Percentiles rank a stretch among this genome's conserved stretches.
Conservation (phyloP, 2,329 filamentous ascomycete genomes). For the Stachybotrys elegans region DNA sequence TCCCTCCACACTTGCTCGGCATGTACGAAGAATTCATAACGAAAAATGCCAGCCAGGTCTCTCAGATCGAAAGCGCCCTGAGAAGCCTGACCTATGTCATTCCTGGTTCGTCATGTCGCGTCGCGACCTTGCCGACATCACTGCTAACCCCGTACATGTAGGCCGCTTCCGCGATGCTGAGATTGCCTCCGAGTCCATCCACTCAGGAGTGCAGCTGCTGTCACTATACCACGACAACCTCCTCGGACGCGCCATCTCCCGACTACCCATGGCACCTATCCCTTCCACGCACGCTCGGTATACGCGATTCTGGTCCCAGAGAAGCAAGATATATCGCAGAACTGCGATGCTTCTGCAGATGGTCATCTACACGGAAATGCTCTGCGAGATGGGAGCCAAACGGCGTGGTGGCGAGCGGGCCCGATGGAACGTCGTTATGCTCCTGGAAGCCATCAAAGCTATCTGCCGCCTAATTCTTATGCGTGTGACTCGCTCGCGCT, state of each 20-base stretch:
- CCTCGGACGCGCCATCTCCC: conserved; percentile 60
- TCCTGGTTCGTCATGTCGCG: conserved; percentile 55
- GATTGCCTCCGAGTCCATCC: conserved; percentile 86
- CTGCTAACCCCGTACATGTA: conserved; percentile 26
- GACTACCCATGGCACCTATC: conserved; percentile 48
- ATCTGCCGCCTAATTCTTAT: conserved; percentile 76
- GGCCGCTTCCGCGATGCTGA: conserved; percentile 88
- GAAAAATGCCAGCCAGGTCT: conserved; percentile 89
- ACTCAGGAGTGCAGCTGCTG: conserved; percentile 83
- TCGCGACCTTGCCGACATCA: too few species aligned
- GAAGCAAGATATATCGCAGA: conserved; percentile 67
- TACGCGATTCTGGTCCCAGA: conserved; percentile 61
- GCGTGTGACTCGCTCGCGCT: conserved; percentile 75
- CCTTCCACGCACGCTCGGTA: conserved; percentile 59
- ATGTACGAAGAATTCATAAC: conserved; percentile 88
- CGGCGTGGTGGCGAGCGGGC: conserved; percentile 71
- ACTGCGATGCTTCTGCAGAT: conserved; percentile 81
- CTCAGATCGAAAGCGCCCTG: conserved; percentile 90
- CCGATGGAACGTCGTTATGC: conserved; percentile 80
- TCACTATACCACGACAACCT: conserved; percentile 90
- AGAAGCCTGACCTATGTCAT: conserved; percentile 94
- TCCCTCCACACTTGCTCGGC: conserved; percentile 61
- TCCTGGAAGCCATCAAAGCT: conserved; percentile 83
- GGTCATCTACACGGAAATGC: conserved; percentile 87
- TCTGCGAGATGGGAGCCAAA: conserved; percentile 98